Percentiles rank a stretch among this genome's conserved stretches.
phyloP scores from a whole-genome alignment of 1,284 basidiomycete species.

The Ganoderma lingzhi region DNA sequence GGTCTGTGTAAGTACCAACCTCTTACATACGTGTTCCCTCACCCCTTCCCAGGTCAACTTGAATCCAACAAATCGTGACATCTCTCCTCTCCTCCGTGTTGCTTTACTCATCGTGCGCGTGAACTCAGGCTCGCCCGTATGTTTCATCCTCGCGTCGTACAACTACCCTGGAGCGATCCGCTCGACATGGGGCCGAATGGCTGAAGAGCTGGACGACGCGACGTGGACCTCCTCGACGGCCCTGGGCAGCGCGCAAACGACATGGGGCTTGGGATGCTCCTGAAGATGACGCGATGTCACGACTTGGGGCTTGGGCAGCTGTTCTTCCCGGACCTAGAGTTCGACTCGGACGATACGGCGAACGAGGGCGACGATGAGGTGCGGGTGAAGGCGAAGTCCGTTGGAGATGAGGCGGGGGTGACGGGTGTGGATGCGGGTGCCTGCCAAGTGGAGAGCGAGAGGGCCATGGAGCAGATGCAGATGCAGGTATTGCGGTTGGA shows the following conservation, averaged over 20 bases:
- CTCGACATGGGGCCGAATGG: slow-evolving; percentile 72
- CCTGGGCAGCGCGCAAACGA: slow-evolving; percentile 47
- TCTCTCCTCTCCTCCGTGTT: neutral
- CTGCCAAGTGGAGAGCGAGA: neutral
- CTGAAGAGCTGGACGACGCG: slow-evolving; percentile 70
- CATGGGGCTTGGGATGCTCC: slow-evolving; percentile 65
- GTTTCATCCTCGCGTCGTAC: slow-evolving; percentile 76
- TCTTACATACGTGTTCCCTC: neutral
- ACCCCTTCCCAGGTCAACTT: neutral
- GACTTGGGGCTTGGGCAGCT: slow-evolving; percentile 80
- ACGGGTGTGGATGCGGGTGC: neutral
- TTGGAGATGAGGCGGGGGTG: neutral
- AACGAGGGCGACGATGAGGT: slow-evolving; percentile 16
- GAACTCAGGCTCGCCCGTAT: slow-evolving; percentile 72
- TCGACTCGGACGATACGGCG: slow-evolving; percentile 29
- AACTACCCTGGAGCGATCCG: slow-evolving; percentile 70
- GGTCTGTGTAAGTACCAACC: slow-evolving; percentile 68
- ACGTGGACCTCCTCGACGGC: slow-evolving; percentile 67
- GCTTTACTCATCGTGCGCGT: neutral
- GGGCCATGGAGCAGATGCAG: neutral
- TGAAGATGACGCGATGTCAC: slow-evolving; percentile 77
- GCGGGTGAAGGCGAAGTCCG: slow-evolving; percentile 3
- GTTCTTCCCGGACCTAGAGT: slow-evolving; percentile 55
- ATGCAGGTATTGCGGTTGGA: neutral
- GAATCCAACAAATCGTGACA: neutral